A percentile compares a stretch with the other conserved stretches of the same genome.
These are phyloP conservation scores for Astraeus odoratus DNA, from an alignment of 768 basidiomycete species.

Conservation along the genomic window DNA sequence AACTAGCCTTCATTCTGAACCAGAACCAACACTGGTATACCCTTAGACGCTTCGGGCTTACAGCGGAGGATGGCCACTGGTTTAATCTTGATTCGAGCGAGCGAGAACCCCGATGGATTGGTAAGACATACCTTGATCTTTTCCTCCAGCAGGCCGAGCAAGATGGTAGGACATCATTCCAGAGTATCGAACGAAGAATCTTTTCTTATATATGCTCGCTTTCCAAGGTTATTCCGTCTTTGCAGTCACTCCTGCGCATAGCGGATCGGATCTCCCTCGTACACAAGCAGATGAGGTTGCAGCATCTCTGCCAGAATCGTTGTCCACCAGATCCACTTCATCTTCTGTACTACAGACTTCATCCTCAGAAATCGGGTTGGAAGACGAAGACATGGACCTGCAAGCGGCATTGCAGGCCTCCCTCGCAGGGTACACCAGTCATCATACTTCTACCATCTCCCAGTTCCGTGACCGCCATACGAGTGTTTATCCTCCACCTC, in stretches of 20 bases:
- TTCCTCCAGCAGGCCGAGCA: conserved; percentile 80
- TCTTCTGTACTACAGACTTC: conserved; percentile 5
- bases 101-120: conserved; percentile 70
- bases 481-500: conserved; percentile 14
- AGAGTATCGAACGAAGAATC: neutral
- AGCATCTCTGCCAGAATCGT: conserved; percentile 51
- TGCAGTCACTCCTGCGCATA: conserved; percentile 60
- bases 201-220: conserved; percentile 5
- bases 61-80: conserved; percentile 59
- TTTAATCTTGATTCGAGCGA: conserved; percentile 84
- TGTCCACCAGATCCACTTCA: conserved; percentile 23
- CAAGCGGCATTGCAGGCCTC: conserved; percentile 87
- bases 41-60: conserved; percentile 67
- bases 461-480: conserved; percentile 7
- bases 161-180: conserved; percentile 50
- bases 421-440: conserved; percentile 30
- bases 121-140: conserved; percentile 78
- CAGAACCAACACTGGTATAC: conserved; percentile 88
- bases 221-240: conserved; percentile 75
- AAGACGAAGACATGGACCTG: conserved; percentile 82
- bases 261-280: conserved; percentile 45
- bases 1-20: conserved; percentile 85
- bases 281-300: conserved; percentile 70
- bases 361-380: conserved; percentile 35
- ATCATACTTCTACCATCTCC: neutral